Evolutionary conservation across 306 rosid genomes (phyloP), one percentile per base, ranked within the genome.

Genomic region (Inga leiocalycina): DNA sequence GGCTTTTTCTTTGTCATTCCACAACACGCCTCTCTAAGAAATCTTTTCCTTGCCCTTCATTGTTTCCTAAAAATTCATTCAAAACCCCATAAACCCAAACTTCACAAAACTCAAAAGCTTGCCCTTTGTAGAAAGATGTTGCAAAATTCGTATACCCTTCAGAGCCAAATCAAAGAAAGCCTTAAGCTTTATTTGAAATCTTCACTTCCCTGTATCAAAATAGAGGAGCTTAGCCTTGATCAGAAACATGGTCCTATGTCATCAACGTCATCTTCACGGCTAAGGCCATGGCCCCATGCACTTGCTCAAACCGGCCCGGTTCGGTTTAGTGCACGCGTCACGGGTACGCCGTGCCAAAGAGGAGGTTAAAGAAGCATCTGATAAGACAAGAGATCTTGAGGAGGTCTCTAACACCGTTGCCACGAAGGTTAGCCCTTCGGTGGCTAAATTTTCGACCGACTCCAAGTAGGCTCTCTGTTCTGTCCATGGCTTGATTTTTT

Each of bases 381-480:
- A 88, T 84, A 9, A 88, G 86, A 16, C 84, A 84, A 76, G 90
- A 86, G 83, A 68, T 88, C 3, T 59, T 88, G 66, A 81, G 85
- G 79, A 90, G 92, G 78, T 94, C 96, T 5, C 56, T 92, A 71
- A 37, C 84, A n/a, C 91, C 88, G 8, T 51, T 49, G 35, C 90
- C 51, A 15, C 86, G 90, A 20, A 78, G 79, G 56, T 77, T 85
- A 10, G 74, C 79, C 43, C 88, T 88, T 32, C 87, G 93, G 68
- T 92, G 96, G 91, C 77, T 75, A 80, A 90, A 89, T 84, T 92
- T 90, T 76, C 85, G 84, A 59, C 90, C 94, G 17, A 85, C 79
- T 69, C 96, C 93, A 5, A 92, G 96, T 75, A 85, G 92, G 39
- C 93, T 92, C 52, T 92, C 92, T 35, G 88, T 64, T 57, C 90